These are phyloP conservation scores for Pleurotus tuber-regium DNA, from an alignment of 768 basidiomycete genomes.

Conservation along the genomic window DNA sequence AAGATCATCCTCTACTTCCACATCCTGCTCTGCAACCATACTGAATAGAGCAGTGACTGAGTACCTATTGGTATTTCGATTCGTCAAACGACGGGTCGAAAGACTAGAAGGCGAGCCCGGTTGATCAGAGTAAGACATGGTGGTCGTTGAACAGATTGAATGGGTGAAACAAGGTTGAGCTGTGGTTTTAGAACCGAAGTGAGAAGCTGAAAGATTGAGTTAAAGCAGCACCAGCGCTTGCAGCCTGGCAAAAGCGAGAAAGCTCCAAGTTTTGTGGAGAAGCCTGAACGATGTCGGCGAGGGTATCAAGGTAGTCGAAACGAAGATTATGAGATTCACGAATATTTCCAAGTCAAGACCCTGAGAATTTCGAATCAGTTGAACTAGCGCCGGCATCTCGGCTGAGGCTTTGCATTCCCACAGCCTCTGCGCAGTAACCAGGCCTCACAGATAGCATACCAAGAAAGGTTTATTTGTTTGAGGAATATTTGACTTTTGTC, in stretches of 20 bases:
- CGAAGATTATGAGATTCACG: neutral
- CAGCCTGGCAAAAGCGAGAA: constrained; percentile 26
- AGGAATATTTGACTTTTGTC: too few relatives aligned
- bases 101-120: constrained; percentile 63
- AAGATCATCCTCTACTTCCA: constrained; percentile 95
- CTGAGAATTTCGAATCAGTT: neutral
- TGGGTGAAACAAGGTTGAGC: constrained; percentile 19
- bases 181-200: constrained; percentile 18
- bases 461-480: neutral
- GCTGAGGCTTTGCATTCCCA: neutral
- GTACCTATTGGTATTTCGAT: constrained; percentile 94
- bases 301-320: constrained; percentile 7
- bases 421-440: neutral
- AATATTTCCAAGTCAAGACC: neutral
- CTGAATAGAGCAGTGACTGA: constrained; percentile 94
- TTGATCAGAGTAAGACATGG: constrained; percentile 63
- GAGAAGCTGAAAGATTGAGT: constrained; percentile 16
- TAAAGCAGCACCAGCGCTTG: constrained; percentile 46
- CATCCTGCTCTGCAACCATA: constrained; percentile 98
- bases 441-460: neutral
- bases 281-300: constrained; percentile 2
- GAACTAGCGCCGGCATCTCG: constrained; percentile 7
- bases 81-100: constrained; percentile 75
- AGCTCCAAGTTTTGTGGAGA: constrained; percentile 1
- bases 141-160: constrained; percentile 30